These are phyloP conservation scores for Ajuga chamaepitys DNA, from an alignment of 257 asterid genomes.

Conservation along the genomic window DNA sequence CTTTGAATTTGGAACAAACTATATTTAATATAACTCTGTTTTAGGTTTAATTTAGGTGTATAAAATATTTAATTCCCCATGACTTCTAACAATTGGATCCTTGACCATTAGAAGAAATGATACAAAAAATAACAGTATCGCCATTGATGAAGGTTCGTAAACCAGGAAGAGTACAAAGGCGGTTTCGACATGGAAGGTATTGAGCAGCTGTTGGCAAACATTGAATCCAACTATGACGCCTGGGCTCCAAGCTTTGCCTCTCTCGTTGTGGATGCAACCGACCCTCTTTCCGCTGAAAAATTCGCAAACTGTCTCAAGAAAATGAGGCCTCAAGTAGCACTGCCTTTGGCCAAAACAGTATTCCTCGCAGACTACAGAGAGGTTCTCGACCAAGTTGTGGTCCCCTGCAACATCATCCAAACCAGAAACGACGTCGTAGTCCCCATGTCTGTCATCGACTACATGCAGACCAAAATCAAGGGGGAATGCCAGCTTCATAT, in stretches of 20 bases:
- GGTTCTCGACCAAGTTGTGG: conserved; percentile 43
- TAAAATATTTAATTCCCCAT: too few relatives aligned
- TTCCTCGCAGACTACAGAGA: conserved; percentile 47
- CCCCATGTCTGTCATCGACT: conserved; percentile 49
- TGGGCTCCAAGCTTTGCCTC: conserved; percentile 58
- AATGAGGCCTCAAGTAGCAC: conserved; percentile 51
- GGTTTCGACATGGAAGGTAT: conserved; percentile 46
- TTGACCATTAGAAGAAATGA: too few relatives aligned
- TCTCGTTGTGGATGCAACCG: conserved; percentile 39
- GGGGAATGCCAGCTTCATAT: conserved; percentile 38
- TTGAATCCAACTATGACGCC: conserved; percentile 46
- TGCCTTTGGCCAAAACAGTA: conserved; percentile 53
- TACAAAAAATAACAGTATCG: too few relatives aligned
- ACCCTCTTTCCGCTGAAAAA: conserved; percentile 37
- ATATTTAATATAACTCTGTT: too few relatives aligned
- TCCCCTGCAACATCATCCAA: conserved; percentile 53
- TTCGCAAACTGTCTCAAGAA: conserved; percentile 36
- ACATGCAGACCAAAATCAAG: conserved; percentile 43
- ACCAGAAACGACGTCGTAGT: conserved; percentile 51
- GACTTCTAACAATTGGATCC: too few relatives aligned
- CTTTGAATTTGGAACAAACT: too few relatives aligned
- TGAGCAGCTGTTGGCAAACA: conserved; percentile 44
- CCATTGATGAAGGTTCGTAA: conserved; percentile 31
- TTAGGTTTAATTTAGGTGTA: too few relatives aligned
- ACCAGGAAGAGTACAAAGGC: conserved; percentile 65